Base-by-base conservation (phyloP, 139 green algal species). In the Eudorina sp. region DNA sequence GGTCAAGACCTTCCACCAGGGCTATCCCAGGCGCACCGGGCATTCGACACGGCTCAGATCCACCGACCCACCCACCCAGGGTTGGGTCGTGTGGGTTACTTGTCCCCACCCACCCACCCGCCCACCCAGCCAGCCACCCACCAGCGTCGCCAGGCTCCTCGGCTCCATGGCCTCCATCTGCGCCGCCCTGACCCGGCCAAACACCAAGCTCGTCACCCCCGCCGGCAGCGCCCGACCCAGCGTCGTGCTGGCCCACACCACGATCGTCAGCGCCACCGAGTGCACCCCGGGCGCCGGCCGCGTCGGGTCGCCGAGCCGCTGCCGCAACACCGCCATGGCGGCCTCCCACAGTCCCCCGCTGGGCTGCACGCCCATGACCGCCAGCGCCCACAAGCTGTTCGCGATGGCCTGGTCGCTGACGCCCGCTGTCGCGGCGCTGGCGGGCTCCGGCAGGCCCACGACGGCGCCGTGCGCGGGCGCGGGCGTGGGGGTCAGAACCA, bases 351-450 rank as follows among this genome's bases (percentile, higher is more conserved):
- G 76, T 29, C 16, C 38, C 31, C 58, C 58, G 6, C 14, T 31
- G 34, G 48, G 60, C 16, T 36, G 41, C 31, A 76, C 2, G 14
- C 68, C 58, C 84, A 89, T 84, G 27, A 69, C 38, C 29, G 84
- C 73, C 73, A 89, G n/a, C 2, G 84, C 84, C 84, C 84, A 89
- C 41, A 89, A 41, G 36, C 55, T 62, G 45, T 84, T 82, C 73
- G 84, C 77, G 23, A 88, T 68, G 19, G 82, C 60, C 82, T 88
- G 82, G 36, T 80, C 66, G 31, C 38, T 64, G 2, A 80, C 53
- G 29, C 53, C 64, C 29, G 48, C 78, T n/a, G 53, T 16, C n/a
- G n/a, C n/a, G 34, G 25, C 34, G 55, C 55, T 14, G 60, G 58
- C 25, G 19, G 51, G 72, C 84, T 75, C 66, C 66, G 66, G 66